Percentiles rank a stretch among this genome's conserved stretches.
phyloP scores from a whole-genome alignment of 2,329 filamentous ascomycete species.

The Aureobasidium sp. region DNA sequence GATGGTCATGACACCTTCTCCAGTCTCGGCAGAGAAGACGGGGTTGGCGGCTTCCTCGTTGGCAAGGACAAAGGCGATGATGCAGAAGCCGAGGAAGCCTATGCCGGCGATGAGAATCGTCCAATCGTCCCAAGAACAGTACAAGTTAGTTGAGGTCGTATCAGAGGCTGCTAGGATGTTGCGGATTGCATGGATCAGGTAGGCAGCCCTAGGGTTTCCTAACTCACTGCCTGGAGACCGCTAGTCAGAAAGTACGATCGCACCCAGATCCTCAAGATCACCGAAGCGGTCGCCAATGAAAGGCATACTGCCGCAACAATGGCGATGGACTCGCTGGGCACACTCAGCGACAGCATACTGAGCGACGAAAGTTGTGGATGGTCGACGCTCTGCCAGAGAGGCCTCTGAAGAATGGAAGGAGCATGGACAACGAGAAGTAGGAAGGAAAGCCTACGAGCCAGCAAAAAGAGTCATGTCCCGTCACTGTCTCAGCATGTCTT shows the following conservation, averaged over 20 bases:
- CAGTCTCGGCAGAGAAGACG: background rate
- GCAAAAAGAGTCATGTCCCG: background rate
- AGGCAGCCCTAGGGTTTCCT: background rate
- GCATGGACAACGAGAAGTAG: background rate
- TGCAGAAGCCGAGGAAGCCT: background rate
- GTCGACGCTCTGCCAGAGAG: background rate
- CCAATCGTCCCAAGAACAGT: background rate
- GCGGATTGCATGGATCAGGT: background rate
- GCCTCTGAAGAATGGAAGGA: background rate
- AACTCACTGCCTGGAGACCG: slow-evolving; percentile 1
- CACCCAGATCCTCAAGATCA: background rate
- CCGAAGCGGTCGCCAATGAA: background rate
- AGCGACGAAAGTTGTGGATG: background rate
- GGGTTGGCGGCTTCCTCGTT: background rate
- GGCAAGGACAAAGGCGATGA: background rate
- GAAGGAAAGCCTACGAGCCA: background rate
- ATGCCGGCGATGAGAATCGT: background rate
- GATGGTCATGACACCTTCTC: background rate
- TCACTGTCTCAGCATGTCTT: background rate
- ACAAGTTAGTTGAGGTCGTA: background rate
- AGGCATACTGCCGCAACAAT: background rate
- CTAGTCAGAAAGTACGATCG: background rate
- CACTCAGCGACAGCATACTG: background rate
- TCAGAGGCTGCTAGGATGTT: background rate
- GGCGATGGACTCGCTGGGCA: background rate